A percentile compares a stretch with the other conserved stretches of the same genome.
phyloP scores from a whole-genome alignment of 2,329 filamentous ascomycete species.

The Apiospora rasikravindrae region DNA sequence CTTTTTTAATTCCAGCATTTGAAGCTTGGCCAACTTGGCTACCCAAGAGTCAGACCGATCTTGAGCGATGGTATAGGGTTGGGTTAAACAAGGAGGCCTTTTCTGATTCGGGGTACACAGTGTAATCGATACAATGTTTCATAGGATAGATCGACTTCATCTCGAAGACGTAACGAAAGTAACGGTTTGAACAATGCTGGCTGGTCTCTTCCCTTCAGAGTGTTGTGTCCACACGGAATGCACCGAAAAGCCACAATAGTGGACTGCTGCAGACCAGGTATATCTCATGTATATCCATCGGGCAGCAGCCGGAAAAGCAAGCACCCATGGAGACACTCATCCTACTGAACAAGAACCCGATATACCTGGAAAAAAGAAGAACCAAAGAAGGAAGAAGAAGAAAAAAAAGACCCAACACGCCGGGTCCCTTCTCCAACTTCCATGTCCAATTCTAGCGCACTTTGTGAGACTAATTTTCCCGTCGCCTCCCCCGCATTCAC shows the following conservation, averaged over 20 bases:
- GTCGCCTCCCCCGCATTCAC: background rate
- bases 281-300: background rate
- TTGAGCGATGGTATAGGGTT: background rate
- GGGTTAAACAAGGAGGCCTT: background rate
- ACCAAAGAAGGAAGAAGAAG: background rate
- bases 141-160: background rate
- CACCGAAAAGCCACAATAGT: too few relatives aligned
- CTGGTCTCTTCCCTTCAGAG: background rate
- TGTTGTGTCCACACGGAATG: too few relatives aligned
- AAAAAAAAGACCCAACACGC: background rate
- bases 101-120: background rate
- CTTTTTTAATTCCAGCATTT: background rate
- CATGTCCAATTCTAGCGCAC: background rate
- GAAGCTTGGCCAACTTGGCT: background rate
- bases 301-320: slow-evolving; percentile 2
- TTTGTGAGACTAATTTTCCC: background rate
- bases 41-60: background rate
- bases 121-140: background rate
- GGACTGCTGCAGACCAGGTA: background rate
- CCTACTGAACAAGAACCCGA: too few relatives aligned
- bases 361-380: too few relatives aligned
- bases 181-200: background rate
- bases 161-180: background rate
- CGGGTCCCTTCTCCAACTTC: background rate
- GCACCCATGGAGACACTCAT: background rate